phyloP scores from a whole-genome alignment of 495 filamentous ascomycete species.

The Aspergillus diversus region DNA sequence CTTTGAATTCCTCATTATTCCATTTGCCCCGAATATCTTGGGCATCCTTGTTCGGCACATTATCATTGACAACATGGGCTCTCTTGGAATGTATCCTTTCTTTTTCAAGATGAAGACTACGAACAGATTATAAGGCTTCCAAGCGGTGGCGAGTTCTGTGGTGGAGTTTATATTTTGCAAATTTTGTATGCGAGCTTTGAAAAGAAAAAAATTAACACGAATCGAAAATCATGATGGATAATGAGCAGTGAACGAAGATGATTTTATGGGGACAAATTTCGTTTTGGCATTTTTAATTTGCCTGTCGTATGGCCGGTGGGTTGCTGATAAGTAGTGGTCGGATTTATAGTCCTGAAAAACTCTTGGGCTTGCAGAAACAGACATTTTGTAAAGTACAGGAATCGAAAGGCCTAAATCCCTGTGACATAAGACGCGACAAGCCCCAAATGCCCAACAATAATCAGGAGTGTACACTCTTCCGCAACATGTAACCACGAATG shows the following conservation, averaged over 20 bases:
- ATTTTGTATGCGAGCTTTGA: conserved; percentile 29
- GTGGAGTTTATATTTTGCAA: conserved; percentile 22
- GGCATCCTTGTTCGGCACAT: conserved; percentile 8
- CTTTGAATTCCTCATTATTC: conserved; percentile 11
- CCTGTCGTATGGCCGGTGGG: background rate
- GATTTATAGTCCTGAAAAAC: too few relatives aligned
- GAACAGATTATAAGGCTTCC: conserved; percentile 5
- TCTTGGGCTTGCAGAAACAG: too few relatives aligned
- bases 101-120: background rate
- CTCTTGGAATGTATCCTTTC: conserved; percentile 4
- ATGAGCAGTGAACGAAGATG: conserved; percentile 26
- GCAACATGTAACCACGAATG: too few relatives aligned
- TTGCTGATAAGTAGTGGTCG: too few relatives aligned
- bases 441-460: too few relatives aligned
- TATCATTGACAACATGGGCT: background rate
- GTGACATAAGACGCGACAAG: too few relatives aligned
- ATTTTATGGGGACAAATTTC: background rate
- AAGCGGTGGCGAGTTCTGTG: conserved; percentile 18
- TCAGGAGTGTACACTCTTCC: too few relatives aligned
- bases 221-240: conserved; percentile 33
- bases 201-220: conserved; percentile 26
- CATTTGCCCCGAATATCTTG: background rate
- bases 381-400: too few relatives aligned
- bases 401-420: too few relatives aligned
- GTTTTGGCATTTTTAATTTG: background rate